Base-by-base conservation (phyloP, 129 eudicot species). In the Gnaphalium uliginosum region DNA sequence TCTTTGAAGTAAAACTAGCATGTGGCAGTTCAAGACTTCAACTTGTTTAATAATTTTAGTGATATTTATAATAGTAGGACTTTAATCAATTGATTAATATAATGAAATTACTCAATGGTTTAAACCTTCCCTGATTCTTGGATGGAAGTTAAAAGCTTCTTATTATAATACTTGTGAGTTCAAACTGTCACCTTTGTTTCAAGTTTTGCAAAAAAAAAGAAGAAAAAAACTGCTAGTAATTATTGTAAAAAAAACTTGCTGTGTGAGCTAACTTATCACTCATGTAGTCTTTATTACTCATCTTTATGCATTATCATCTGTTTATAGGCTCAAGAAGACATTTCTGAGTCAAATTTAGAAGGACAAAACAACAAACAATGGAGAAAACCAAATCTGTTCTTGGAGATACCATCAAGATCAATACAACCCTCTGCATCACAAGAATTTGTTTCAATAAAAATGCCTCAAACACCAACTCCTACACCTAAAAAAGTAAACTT, bases 401-500 rank as follows among this genome's bases (percentile, higher is more conserved):
- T 93, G 80, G 96, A 93, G 83, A 88, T 93, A 81, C 98, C 98
- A 19, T 75, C 85, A 58, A 81, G 96, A 87, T 77, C 86, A 83
- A 25, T 89, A 60, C 92, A 83, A 24, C 81, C 73, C 72, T 82
- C 90, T 75, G 68, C 75, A 21, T 21, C 79, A 68, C 78, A 81
- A 74, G 98, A 90, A 25, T 86, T 83, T 64, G 87, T 90, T 51
- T 77, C 75, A 53, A 83, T 86, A 37, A 90, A 79, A 81, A 85
- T 88, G 86, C 90, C 92, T n/a, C 78, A 76, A 0, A 88, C 89
- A 6, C 87, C 89, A 68, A 88, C 93, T 73, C 90, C 92, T 21
- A 88, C 97, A 66, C 92, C 96, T 25, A 93, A 88, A 70, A 86
- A 83, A 84, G 98, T 93, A 4, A 93, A 90, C 76, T 93, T 93